Percentiles rank a stretch among this genome's conserved stretches.
These are phyloP conservation scores for Litsea cubeba DNA, from an alignment of 164 flowering plant genomes.

Conservation along the genomic window DNA sequence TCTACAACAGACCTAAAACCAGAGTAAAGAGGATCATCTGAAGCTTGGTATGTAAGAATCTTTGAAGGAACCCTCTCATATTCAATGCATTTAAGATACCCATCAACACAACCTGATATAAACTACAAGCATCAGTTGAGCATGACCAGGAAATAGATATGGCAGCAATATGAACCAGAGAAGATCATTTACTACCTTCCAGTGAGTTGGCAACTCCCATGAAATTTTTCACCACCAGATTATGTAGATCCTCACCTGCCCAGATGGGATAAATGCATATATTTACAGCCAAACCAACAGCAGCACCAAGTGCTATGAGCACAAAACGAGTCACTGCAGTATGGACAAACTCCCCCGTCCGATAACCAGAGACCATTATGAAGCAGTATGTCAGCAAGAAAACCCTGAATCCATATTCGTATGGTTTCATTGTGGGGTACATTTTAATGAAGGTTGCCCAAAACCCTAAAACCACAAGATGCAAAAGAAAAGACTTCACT, in stretches of 20 bases:
- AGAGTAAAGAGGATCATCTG: constrained; percentile 69
- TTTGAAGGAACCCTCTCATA: constrained; percentile 80
- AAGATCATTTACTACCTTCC: constrained; percentile 12
- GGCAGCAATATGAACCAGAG: not conserved
- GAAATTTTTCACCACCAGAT: constrained; percentile 78
- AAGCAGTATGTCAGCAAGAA: constrained; percentile 79
- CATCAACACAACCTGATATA: constrained; percentile 64
- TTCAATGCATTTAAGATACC: constrained; percentile 64
- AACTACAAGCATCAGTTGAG: constrained; percentile 2
- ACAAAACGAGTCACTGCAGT: constrained; percentile 62
- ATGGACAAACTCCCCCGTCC: constrained; percentile 48
- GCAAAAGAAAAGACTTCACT: not conserved
- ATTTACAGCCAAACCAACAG: constrained; percentile 55
- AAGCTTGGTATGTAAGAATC: constrained; percentile 74
- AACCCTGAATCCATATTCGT: constrained; percentile 88
- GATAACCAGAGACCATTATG: constrained; percentile 66
- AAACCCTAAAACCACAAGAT: constrained; percentile 38
- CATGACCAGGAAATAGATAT: not conserved
- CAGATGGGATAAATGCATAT: constrained; percentile 77
- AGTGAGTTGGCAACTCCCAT: constrained; percentile 49
- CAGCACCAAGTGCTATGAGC: constrained; percentile 76
- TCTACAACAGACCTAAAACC: constrained; percentile 82
- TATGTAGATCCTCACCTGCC: constrained; percentile 92
- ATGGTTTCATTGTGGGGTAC: constrained; percentile 76
- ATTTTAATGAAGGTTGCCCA: constrained; percentile 50